A percentile compares a stretch with the other conserved stretches of the same genome.
These are phyloP conservation scores for Isatis tinctoria DNA, from an alignment of 345 rosid genomes.

Conservation along the genomic window DNA sequence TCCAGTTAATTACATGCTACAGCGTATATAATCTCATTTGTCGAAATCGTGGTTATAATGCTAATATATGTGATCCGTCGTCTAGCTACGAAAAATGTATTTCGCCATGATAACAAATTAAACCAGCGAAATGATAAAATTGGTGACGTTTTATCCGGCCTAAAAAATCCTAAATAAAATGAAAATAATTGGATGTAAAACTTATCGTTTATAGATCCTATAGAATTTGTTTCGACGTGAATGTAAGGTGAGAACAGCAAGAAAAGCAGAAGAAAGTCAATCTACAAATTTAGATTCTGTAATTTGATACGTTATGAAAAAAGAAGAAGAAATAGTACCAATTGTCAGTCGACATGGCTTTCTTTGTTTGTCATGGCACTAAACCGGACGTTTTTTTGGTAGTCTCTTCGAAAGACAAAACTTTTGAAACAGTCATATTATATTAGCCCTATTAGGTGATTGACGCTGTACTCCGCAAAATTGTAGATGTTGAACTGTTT, in stretches of 20 bases:
- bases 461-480: neutral
- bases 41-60: too few relatives aligned
- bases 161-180: neutral
- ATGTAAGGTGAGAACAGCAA: slow-evolving; percentile 9
- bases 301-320: slow-evolving; percentile 8
- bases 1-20: too few relatives aligned
- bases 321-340: neutral
- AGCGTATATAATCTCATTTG: too few relatives aligned
- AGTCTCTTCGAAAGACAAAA: slow-evolving; percentile 5
- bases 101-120: neutral
- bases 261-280: slow-evolving; percentile 23
- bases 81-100: neutral
- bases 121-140: neutral
- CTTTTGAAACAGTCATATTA: neutral
- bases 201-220: neutral
- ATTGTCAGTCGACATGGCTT: slow-evolving; percentile 21
- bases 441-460: neutral
- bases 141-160: neutral
- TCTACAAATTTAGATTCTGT: neutral
- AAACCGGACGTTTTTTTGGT: slow-evolving; percentile 6
- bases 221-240: neutral
- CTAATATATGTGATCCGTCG: too few relatives aligned
- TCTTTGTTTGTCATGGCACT: slow-evolving; percentile 10
- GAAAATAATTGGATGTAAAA: neutral
- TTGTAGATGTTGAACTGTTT: neutral